Percentiles rank a stretch among this genome's conserved stretches.
Evolutionary conservation across 2,329 filamentous ascomycete genomes (phyloP).

Genomic region (Colletotrichum musicola): DNA sequence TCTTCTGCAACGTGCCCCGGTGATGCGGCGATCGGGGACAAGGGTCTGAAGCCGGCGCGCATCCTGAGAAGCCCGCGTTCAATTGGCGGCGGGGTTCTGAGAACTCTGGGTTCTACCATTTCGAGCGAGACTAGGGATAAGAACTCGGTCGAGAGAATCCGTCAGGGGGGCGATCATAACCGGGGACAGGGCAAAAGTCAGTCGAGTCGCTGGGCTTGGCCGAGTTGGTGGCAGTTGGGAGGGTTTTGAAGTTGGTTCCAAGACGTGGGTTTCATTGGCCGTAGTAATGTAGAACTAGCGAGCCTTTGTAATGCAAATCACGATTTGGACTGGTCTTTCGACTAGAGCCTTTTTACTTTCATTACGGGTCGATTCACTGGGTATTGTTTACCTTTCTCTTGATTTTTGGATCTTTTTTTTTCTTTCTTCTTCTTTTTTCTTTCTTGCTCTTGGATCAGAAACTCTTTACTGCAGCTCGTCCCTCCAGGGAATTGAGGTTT

Average conservation of each 20-base stretch:
- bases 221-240: conserved; percentile 34
- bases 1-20: conserved; percentile 35
- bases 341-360: neutral
- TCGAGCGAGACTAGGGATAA: neutral
- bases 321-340: neutral
- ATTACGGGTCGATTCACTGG: too few relatives aligned
- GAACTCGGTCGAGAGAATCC: conserved; percentile 9
- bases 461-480: conserved; percentile 49
- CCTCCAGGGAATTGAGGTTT: conserved; percentile 59
- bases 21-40: conserved; percentile 1
- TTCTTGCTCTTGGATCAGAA: conserved; percentile 3
- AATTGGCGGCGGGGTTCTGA: conserved; percentile 24
- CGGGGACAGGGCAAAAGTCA: conserved; percentile 9
- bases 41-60: neutral
- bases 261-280: conserved; percentile 7
- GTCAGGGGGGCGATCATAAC: conserved; percentile 1
- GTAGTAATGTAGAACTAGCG: neutral
- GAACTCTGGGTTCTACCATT: conserved; percentile 5
- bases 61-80: conserved; percentile 32
- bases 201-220: conserved; percentile 31
- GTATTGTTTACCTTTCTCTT: neutral
- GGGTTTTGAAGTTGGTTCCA: conserved; percentile 22
- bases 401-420: conserved; percentile 18
- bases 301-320: neutral
- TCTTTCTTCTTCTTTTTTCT: conserved; percentile 11